Base-by-base conservation (phyloP, 164 flowering plant genomes). In the Tetrastigma voinierianum region DNA sequence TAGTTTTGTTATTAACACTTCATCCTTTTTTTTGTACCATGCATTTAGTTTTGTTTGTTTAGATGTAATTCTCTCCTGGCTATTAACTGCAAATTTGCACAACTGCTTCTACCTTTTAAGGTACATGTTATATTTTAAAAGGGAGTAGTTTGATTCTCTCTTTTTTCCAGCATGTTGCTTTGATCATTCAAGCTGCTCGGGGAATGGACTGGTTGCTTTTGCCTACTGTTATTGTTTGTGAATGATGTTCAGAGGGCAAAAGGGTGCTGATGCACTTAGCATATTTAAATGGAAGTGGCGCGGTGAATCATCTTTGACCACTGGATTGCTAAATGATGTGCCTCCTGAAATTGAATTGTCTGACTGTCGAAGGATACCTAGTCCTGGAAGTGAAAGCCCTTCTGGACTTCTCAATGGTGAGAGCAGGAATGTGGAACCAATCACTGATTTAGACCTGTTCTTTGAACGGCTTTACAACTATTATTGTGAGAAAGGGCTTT, bases 331-430 rank as follows among this genome's bases (percentile, higher is more conserved):
- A 57, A 58, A 78, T 40, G 90, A 87, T 73, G 83, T 74, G 62
- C 78, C 81, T 62, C 90, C 88, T 69, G 96, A 93, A 85, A 84
- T 96, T 69, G 98, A 96, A 75, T 78, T 96, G 70, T 92, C 98
- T 20, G 84, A 80, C 13, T 96, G 89, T 69, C 79, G 82, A 68
- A 78, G 85, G 70, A 71, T 82, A 19, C 90, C 91, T 24, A 88
- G 93, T 83, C 81, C 86, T 60, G 96, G 91, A 25, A 93, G 98
- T 77, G 98, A 96, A 71, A 96, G 99, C 75, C 99, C 99, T 73
- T 87, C 99, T 12, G 98, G 89, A 58, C 90, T 96, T 72, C 91
- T 96, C 48, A 85, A 90, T 78, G 97, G 95, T 10, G 98, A 93
- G 66, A 82, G 84, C 61, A 67, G 87, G 74, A 91, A 80, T 70